These are phyloP conservation scores for Aspergillus texensis DNA, from an alignment of 2,329 filamentous ascomycete genomes.

Conservation along the genomic window DNA sequence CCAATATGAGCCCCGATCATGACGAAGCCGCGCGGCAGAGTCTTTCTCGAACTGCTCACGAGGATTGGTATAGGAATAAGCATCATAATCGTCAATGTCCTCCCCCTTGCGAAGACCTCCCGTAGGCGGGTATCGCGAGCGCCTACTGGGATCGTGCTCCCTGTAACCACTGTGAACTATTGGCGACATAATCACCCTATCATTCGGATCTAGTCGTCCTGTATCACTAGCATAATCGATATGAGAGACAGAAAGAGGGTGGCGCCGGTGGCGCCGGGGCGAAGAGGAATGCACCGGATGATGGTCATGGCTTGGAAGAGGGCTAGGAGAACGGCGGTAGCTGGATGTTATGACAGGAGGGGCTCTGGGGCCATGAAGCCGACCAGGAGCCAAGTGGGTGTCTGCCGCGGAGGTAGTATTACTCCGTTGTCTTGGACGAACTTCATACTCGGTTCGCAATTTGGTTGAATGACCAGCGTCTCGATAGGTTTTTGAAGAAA, in stretches of 20 bases:
- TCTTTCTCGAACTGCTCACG: slow-evolving; percentile 52
- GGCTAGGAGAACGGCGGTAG: slow-evolving; percentile 36
- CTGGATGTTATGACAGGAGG: slow-evolving; percentile 32
- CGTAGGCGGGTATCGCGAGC: slow-evolving; percentile 32
- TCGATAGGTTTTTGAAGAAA: slow-evolving; percentile 36
- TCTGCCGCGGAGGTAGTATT: slow-evolving; percentile 36
- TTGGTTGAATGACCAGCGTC: slow-evolving; percentile 35
- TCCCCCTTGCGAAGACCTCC: slow-evolving; percentile 35
- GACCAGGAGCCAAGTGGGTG: slow-evolving; percentile 27
- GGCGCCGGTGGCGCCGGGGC: slow-evolving; percentile 29
- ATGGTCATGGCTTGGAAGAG: slow-evolving; percentile 35
- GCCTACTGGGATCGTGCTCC: slow-evolving; percentile 26
- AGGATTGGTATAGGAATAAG: slow-evolving; percentile 52
- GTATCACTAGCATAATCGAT: slow-evolving; percentile 42
- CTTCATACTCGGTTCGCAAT: slow-evolving; percentile 40
- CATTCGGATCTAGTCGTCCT: slow-evolving; percentile 30
- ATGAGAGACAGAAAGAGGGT: slow-evolving; percentile 32
- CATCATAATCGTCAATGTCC: slow-evolving; percentile 45
- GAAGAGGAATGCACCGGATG: slow-evolving; percentile 37
- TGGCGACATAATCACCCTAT: slow-evolving; percentile 22
- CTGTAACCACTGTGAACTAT: slow-evolving; percentile 29
- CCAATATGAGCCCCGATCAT: slow-evolving; percentile 27
- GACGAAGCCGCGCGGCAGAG: slow-evolving; percentile 40
- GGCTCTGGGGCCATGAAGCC: slow-evolving; percentile 32
- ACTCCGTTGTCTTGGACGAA: slow-evolving; percentile 41